Evolutionary conservation across 306 rosid genomes (phyloP).

Genomic region (Quillaja saponaria): DNA sequence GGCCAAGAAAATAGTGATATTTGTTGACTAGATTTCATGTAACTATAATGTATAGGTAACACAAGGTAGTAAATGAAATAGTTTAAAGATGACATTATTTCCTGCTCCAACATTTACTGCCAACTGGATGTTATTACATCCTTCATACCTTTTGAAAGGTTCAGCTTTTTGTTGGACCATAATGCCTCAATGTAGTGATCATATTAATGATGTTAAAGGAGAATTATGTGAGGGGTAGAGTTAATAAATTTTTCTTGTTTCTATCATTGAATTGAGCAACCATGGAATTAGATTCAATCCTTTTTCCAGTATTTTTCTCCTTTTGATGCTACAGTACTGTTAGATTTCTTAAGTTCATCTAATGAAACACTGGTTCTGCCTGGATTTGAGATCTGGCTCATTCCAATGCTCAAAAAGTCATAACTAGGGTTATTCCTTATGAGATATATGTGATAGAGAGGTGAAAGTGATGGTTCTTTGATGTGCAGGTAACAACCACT

Average conservation of each 20-base stretch:
- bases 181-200: constrained; percentile 10
- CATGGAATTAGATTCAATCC: constrained; percentile 5
- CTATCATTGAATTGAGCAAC: neutral
- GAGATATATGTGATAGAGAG: no score
- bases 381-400: neutral
- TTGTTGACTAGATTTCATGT: neutral
- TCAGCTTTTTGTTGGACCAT: no score
- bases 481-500: constrained; percentile 81
- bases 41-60: constrained; percentile 3
- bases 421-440: neutral
- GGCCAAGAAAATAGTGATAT: constrained; percentile 5
- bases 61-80: neutral
- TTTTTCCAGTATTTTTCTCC: neutral
- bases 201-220: constrained; percentile 14
- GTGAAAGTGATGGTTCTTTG: constrained; percentile 21
- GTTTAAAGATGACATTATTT: neutral
- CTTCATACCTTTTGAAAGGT: no score
- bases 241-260: constrained; percentile 7
- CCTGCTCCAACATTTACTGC: constrained; percentile 11
- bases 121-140: no score
- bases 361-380: neutral
- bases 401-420: neutral
- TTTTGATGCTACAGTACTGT: neutral
- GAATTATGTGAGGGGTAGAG: neutral
- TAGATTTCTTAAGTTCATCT: neutral